Evolutionary conservation across 768 basidiomycete species (phyloP).

Genomic region (Lactarius tabidus): DNA sequence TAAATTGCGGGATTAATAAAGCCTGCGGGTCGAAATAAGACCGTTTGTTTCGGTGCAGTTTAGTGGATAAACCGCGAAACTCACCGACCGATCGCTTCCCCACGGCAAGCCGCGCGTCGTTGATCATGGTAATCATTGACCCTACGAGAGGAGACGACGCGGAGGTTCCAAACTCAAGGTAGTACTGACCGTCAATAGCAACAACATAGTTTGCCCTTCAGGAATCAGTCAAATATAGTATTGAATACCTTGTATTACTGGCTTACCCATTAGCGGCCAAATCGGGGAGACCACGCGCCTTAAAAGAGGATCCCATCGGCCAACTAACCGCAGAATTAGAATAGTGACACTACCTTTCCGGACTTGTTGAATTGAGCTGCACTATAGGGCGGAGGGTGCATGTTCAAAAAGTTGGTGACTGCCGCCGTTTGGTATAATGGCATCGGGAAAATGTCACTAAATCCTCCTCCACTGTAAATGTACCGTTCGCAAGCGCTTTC

Average conservation of each 20-base stretch:
- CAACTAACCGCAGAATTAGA: not conserved
- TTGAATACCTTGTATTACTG: not conserved
- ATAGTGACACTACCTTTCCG: slow-evolving; percentile 27
- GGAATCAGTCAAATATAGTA: not conserved
- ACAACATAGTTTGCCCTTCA: slow-evolving; percentile 33
- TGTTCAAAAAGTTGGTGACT: slow-evolving; percentile 32
- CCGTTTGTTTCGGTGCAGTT: not conserved
- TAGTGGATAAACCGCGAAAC: not conserved
- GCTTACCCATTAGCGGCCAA: slow-evolving; percentile 35
- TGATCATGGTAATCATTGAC: slow-evolving; percentile 35
- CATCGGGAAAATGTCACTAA: slow-evolving; percentile 39
- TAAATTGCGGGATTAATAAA: slow-evolving; percentile 57
- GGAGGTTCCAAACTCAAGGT: slow-evolving; percentile 36
- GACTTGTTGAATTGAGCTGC: slow-evolving; percentile 34
- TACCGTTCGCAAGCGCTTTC: slow-evolving; percentile 38
- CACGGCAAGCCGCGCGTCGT: slow-evolving; percentile 36
- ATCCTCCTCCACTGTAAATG: slow-evolving; percentile 40
- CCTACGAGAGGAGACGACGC: slow-evolving; percentile 37
- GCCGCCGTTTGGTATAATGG: slow-evolving; percentile 35
- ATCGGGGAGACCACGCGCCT: slow-evolving; percentile 34
- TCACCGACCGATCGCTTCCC: slow-evolving; percentile 35
- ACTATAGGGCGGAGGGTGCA: slow-evolving; percentile 35
- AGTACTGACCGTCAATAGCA: slow-evolving; percentile 32
- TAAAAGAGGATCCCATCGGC: not conserved
- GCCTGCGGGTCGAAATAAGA: slow-evolving; percentile 8